These are phyloP conservation scores for Tillandsia fasciculata DNA, from an alignment of 176 grass and related monocot genomes.

Conservation along the genomic window DNA sequence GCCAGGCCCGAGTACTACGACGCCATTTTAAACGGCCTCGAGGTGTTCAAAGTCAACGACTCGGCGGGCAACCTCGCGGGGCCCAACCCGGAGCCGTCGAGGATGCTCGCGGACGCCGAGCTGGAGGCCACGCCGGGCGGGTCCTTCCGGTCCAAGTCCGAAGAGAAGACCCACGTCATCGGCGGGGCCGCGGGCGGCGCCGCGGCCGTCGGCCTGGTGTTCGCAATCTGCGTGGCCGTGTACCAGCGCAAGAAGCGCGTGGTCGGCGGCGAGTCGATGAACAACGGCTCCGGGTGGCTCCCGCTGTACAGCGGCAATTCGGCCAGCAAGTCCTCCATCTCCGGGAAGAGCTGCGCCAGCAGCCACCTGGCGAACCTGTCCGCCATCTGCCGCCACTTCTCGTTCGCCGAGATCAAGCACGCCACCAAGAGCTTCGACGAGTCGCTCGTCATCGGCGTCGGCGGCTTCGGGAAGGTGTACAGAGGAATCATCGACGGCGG, in stretches of 20 bases:
- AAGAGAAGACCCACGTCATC: conserved; percentile 23
- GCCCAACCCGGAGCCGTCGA: conserved; percentile 46
- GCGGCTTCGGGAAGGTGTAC: conserved; percentile 82
- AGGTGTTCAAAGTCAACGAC: conserved; percentile 82
- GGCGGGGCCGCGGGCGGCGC: conserved; percentile 48
- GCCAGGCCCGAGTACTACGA: conserved; percentile 64
- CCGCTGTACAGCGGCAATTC: conserved; percentile 56
- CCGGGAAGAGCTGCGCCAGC: conserved; percentile 36
- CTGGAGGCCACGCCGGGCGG: conserved; percentile 11
- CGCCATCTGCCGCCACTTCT: conserved; percentile 77
- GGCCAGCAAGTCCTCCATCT: conserved; percentile 44
- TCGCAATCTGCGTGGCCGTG: conserved; percentile 33
- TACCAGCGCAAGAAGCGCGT: conserved; percentile 39
- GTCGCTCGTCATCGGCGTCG: conserved; percentile 64
- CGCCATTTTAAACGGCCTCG: conserved; percentile 59
- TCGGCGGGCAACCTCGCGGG: conserved; percentile 34
- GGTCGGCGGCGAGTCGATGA: conserved; percentile 29
- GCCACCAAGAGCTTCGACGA: conserved; percentile 66
- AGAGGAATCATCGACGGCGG: conserved; percentile 47
- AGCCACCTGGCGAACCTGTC: conserved; percentile 46
- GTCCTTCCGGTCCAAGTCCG: conserved; percentile 23
- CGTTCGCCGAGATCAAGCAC: conserved; percentile 61
- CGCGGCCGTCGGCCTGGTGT: conserved; percentile 32
- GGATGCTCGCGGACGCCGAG: conserved; percentile 44
- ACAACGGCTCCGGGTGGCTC: conserved; percentile 44